Percentiles rank a stretch among this genome's conserved stretches.
Conservation (phyloP, 164 flowering plant genomes). For the Dillenia suffruticosa region DNA sequence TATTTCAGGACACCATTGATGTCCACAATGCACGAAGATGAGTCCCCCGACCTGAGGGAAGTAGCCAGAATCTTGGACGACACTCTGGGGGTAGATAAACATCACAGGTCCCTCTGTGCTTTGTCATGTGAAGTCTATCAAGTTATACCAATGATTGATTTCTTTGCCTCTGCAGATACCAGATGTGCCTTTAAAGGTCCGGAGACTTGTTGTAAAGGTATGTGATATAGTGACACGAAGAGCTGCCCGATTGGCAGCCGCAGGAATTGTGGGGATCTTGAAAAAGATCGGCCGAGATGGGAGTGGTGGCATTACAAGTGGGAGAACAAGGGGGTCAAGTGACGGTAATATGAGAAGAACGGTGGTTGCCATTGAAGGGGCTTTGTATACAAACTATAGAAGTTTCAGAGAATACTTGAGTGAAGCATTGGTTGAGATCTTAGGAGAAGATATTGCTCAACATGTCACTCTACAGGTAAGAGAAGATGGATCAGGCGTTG, state of each 20-base stretch:
- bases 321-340: conserved; percentile 39
- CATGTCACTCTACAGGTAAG: conserved; percentile 57
- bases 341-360: conserved; percentile 56
- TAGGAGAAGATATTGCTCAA: conserved; percentile 74
- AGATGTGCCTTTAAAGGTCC: conserved; percentile 59
- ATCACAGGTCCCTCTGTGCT: not conserved
- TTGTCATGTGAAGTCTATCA: not conserved
- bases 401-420: conserved; percentile 75
- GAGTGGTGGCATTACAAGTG: conserved; percentile 51
- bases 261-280: conserved; percentile 90
- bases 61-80: conserved; percentile 67
- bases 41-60: conserved; percentile 63
- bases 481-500: conserved; percentile 87
- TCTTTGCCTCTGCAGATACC: conserved; percentile 37
- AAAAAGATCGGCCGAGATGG: conserved; percentile 96
- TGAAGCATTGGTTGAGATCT: conserved; percentile 64
- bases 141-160: not conserved
- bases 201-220: conserved; percentile 70
- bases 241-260: conserved; percentile 90
- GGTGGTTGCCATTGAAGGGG: conserved; percentile 82
- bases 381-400: conserved; percentile 53
- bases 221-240: conserved; percentile 80
- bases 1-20: conserved; percentile 57
- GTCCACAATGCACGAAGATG: conserved; percentile 87
- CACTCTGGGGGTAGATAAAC: conserved; percentile 42